A percentile compares a stretch with the other conserved stretches of the same genome.
Evolutionary conservation across 257 asterid genomes (phyloP).

Genomic region (Cordia subcordata): DNA sequence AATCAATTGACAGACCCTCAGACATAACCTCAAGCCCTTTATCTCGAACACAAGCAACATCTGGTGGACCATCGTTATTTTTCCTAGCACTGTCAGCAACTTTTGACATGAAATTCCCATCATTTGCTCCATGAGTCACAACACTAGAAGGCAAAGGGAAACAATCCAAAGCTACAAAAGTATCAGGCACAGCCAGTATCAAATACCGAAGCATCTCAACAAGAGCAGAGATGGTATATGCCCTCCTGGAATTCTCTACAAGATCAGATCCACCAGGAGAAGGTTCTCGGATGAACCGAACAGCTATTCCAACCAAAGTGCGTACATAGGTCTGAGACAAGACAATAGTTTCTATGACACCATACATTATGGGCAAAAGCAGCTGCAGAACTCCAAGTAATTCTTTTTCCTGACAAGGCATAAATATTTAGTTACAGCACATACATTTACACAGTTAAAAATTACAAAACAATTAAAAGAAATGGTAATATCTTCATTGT

Average conservation of each 20-base stretch:
- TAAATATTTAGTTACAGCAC: not conserved
- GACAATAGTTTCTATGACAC: constrained; percentile 81
- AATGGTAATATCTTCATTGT: too few relatives aligned
- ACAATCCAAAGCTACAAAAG: constrained; percentile 92
- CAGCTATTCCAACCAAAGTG: constrained; percentile 61
- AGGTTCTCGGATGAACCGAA: constrained; percentile 81
- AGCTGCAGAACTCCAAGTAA: constrained; percentile 79
- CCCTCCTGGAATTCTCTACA: constrained; percentile 87
- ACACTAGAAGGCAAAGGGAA: constrained; percentile 78
- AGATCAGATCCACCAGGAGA: constrained; percentile 99
- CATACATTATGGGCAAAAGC: constrained; percentile 88
- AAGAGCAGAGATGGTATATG: constrained; percentile 89
- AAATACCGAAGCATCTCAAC: constrained; percentile 97
- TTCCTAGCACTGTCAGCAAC: constrained; percentile 59
- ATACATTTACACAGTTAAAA: not conserved
- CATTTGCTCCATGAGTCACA: constrained; percentile 50
- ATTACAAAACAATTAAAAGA: constrained; percentile 8
- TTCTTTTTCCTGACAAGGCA: constrained; percentile 71
- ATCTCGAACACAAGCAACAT: constrained; percentile 48
- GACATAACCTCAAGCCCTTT: constrained; percentile 48
- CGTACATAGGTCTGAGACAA: constrained; percentile 91
- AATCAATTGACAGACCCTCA: constrained; percentile 55
- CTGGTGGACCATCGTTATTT: constrained; percentile 48
- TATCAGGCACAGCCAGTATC: constrained; percentile 88
- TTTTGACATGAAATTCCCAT: constrained; percentile 75